phyloP scores from a whole-genome alignment of 495 filamentous ascomycete genomes.

The Aspergillus nanangensis region DNA sequence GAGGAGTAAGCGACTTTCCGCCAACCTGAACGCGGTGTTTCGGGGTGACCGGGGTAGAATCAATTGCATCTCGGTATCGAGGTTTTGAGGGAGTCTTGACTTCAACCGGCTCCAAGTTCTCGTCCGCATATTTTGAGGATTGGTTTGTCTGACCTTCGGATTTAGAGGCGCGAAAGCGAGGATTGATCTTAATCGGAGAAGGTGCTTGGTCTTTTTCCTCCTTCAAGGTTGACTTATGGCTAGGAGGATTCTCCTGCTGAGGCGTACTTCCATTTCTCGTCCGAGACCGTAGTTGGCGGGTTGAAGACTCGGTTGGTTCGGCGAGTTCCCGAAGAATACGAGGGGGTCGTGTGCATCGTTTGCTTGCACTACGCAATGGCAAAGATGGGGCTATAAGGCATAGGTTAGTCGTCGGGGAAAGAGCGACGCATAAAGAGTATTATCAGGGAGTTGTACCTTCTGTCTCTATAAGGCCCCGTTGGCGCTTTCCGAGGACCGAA shows the following conservation, averaged over 20 bases:
- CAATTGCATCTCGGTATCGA: conserved; percentile 60
- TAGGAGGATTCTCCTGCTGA: conserved; percentile 6
- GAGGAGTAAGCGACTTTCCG: conserved; percentile 63
- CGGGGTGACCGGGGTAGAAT: conserved; percentile 62
- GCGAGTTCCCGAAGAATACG: conserved; percentile 24
- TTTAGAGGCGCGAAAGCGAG: conserved; percentile 27
- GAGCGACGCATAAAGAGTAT: background rate
- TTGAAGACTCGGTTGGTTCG: conserved; percentile 10
- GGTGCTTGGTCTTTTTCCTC: conserved; percentile 14
- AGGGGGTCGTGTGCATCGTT: conserved; percentile 51
- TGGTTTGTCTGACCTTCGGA: too few species aligned
- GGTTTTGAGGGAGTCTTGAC: conserved; percentile 59
- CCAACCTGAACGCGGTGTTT: conserved; percentile 61
- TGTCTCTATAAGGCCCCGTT: conserved; percentile 42
- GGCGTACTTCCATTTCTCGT: conserved; percentile 13
- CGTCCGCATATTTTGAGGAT: conserved; percentile 18
- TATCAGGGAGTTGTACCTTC: conserved; percentile 48
- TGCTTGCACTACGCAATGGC: conserved; percentile 52
- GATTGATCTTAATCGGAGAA: conserved; percentile 29
- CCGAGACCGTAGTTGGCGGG: conserved; percentile 35
- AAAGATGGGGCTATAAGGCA: conserved; percentile 27
- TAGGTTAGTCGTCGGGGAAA: background rate
- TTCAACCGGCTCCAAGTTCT: conserved; percentile 29
- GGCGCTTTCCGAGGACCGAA: conserved; percentile 71
- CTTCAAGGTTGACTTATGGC: background rate